Percentiles rank a stretch among this genome's conserved stretches.
Conservation (phyloP, 352 stramenopile species). For the Globisporangium solare region DNA sequence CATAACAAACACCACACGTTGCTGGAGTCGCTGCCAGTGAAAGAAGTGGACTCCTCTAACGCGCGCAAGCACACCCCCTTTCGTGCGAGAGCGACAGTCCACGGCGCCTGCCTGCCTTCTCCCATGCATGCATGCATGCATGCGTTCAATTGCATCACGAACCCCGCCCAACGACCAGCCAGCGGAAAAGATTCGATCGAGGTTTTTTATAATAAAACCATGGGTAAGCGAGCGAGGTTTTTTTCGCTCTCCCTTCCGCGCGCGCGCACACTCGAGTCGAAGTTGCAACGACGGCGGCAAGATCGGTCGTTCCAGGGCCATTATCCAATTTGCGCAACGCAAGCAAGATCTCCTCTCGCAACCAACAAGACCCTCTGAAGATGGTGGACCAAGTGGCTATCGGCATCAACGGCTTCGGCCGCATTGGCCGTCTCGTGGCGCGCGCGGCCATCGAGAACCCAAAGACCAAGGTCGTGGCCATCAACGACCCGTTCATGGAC, state of each 20-base stretch:
- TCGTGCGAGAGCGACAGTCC: too few species aligned
- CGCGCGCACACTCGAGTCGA: background rate
- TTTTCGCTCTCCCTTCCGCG: background rate
- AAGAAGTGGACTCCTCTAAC: too few species aligned
- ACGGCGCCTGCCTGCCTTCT: too few species aligned
- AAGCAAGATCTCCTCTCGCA: constrained; percentile 11
- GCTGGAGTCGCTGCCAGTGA: too few species aligned
- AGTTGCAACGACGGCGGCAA: constrained; percentile 2
- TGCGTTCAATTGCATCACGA: too few species aligned
- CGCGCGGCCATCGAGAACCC: constrained; percentile 45
- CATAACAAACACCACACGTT: too few species aligned
- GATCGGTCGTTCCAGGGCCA: constrained; percentile 6
- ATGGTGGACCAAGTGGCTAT: constrained; percentile 40
- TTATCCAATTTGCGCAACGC: constrained; percentile 30
- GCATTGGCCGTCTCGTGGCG: constrained; percentile 47
- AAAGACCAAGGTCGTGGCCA: constrained; percentile 44
- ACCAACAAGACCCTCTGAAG: background rate
- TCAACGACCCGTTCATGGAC: constrained; percentile 64
- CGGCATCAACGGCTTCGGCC: constrained; percentile 54
- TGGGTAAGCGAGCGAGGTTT: background rate
- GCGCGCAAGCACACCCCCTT: too few species aligned
- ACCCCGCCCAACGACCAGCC: too few species aligned
- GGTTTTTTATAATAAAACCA: too few species aligned
- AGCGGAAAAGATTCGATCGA: too few species aligned
- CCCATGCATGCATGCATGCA: too few species aligned